Conservation (phyloP, 2,329 filamentous ascomycete genomes). For the Ophiostoma sp. region DNA sequence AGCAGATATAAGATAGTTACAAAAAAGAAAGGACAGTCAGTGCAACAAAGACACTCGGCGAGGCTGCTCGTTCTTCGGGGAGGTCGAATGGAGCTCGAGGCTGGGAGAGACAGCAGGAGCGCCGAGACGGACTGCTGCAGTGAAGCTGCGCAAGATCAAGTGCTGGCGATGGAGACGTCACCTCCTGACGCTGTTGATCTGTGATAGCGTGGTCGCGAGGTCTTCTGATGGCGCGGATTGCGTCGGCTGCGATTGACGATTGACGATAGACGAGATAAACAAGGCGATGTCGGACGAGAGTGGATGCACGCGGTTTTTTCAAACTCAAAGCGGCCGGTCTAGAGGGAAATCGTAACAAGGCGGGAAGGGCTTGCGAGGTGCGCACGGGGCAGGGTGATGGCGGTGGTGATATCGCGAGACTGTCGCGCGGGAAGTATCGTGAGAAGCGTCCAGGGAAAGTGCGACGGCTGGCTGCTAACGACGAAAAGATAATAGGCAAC, state of each 20-base stretch:
- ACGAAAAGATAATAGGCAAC: not conserved
- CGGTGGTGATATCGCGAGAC: slow-evolving; percentile 6
- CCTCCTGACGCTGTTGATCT: not conserved
- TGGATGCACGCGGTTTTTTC: not conserved
- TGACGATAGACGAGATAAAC: not conserved
- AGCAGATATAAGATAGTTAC: too few relatives aligned
- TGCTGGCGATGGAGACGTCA: not conserved
- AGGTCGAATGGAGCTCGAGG: not conserved
- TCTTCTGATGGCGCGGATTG: not conserved
- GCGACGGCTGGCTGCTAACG: slow-evolving; percentile 9
- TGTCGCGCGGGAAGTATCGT: not conserved
- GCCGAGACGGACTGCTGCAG: not conserved
- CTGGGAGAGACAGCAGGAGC: not conserved
- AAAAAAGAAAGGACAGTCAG: not conserved
- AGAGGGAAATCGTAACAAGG: not conserved
- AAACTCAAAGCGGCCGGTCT: not conserved
- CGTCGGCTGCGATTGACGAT: not conserved
- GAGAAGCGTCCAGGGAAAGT: not conserved
- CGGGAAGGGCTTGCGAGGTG: not conserved
- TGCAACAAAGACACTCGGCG: not conserved
- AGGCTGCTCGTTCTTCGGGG: not conserved
- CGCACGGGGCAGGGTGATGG: not conserved
- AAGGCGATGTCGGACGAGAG: not conserved
- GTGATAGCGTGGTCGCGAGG: not conserved
- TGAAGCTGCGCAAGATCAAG: not conserved